A percentile compares a stretch with the other conserved stretches of the same genome.
Evolutionary conservation across 2,329 filamentous ascomycete genomes (phyloP).

Genomic region (Pestalotiopsis fici): DNA sequence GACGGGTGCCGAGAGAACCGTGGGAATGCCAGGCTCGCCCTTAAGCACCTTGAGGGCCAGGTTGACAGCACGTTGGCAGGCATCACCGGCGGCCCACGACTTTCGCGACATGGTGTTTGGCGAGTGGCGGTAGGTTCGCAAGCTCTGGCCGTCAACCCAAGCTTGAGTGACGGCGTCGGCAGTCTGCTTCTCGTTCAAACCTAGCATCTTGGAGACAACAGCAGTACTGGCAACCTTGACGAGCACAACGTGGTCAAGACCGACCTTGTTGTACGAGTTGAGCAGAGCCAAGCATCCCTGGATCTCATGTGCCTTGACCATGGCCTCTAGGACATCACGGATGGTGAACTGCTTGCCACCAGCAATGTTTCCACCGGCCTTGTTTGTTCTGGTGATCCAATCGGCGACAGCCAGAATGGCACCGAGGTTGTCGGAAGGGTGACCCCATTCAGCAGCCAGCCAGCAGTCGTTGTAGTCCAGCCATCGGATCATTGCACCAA

Average conservation of each 20-base stretch:
- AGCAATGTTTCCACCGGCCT: constrained; percentile 74
- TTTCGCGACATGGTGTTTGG: constrained; percentile 99
- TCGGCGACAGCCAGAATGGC: constrained; percentile 96
- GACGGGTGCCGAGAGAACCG: constrained; percentile 85
- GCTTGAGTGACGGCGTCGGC: constrained; percentile 95
- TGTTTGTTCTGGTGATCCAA: constrained; percentile 92
- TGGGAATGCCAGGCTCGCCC: constrained; percentile 89
- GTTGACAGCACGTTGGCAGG: constrained; percentile 93
- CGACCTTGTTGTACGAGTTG: constrained; percentile 99
- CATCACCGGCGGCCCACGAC: constrained; percentile 98
- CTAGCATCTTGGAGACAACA: constrained; percentile 93
- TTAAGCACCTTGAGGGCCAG: constrained; percentile 87
- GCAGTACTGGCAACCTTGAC: constrained; percentile 97
- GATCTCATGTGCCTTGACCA: constrained; percentile 99
- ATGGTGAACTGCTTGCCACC: constrained; percentile 87
- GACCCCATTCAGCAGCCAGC: constrained; percentile 98
- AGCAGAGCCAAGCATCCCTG: constrained; percentile 95
- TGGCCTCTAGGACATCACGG: constrained; percentile 88
- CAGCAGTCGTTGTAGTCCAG: constrained; percentile 99
- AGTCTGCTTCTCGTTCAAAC: constrained; percentile 85
- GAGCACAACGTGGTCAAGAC: constrained; percentile 93
- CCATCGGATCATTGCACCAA: constrained; percentile 98
- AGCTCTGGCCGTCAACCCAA: constrained; percentile 93
- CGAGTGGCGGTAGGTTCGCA: constrained; percentile 95
- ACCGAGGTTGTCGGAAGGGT: constrained; percentile 96